Percentiles rank a stretch among this genome's conserved stretches.
Conservation (phyloP, 768 basidiomycete species). For the Macrocybe gigantea region DNA sequence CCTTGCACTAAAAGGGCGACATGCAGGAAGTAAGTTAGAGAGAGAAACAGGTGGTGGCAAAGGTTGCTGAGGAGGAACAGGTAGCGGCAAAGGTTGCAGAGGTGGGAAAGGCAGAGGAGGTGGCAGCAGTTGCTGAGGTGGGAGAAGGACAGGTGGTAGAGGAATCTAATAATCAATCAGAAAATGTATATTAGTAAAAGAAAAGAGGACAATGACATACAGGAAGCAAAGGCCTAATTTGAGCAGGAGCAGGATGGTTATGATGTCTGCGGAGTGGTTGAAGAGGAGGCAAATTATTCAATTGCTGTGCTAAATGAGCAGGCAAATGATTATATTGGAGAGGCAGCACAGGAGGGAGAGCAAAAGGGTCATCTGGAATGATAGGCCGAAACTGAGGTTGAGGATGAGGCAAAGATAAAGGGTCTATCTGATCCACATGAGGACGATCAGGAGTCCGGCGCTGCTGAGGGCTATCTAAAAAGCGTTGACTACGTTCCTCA, state of each 20-base stretch:
- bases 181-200: too few relatives aligned
- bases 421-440: neutral
- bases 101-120: neutral
- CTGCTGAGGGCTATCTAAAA: neutral
- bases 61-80: neutral
- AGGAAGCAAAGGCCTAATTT: too few relatives aligned
- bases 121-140: neutral
- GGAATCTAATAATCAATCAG: too few relatives aligned
- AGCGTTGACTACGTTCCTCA: too few relatives aligned
- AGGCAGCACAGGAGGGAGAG: neutral
- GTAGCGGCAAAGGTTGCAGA: neutral
- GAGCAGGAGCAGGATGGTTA: neutral
- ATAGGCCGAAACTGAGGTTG: neutral
- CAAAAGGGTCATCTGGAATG: neutral
- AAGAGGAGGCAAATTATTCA: neutral
- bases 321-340: neutral
- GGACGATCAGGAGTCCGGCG: neutral
- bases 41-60: neutral
- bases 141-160: conserved; percentile 1
- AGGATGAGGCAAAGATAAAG: neutral
- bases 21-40: conserved; percentile 4
- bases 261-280: neutral
- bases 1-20: conserved; percentile 5
- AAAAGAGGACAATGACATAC: too few relatives aligned
- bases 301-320: neutral